A percentile compares a stretch with the other conserved stretches of the same genome.
Evolutionary conservation across 192 early-diverging fungal species (phyloP).

Genomic region (Jimgerdemannia lactiflua): DNA sequence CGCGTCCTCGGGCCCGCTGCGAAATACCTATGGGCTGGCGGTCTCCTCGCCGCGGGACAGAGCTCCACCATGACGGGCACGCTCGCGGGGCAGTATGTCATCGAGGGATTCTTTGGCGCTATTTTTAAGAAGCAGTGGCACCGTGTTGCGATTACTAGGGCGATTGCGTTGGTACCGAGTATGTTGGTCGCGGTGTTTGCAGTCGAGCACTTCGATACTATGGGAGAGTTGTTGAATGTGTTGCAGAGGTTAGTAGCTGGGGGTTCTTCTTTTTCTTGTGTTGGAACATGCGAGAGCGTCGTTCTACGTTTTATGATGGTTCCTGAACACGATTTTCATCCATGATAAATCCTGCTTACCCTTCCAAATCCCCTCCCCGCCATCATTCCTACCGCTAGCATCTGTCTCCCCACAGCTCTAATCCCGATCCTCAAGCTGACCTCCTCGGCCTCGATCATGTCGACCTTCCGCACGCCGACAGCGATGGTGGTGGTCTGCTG

Average conservation of each 20-base stretch:
- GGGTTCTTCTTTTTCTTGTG: no score
- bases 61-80: slow-evolving; percentile 88
- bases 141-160: slow-evolving; percentile 56
- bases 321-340: no score
- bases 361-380: not conserved
- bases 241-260: slow-evolving; percentile 42
- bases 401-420: slow-evolving; percentile 62
- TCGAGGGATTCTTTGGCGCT: slow-evolving; percentile 78
- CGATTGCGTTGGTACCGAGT: slow-evolving; percentile 61
- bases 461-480: slow-evolving; percentile 20
- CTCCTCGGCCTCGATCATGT: slow-evolving; percentile 49
- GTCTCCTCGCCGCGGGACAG: slow-evolving; percentile 79
- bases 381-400: slow-evolving; percentile 15
- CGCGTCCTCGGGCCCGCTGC: slow-evolving; percentile 62
- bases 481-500: slow-evolving; percentile 34
- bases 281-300: no score
- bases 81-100: slow-evolving; percentile 87
- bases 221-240: slow-evolving; percentile 69
- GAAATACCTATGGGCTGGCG: slow-evolving; percentile 76
- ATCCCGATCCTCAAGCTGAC: slow-evolving; percentile 63
- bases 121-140: slow-evolving; percentile 60
- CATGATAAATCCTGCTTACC: not conserved
- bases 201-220: slow-evolving; percentile 52
- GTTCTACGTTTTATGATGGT: no score
- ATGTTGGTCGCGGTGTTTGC: slow-evolving; percentile 62